Base-by-base conservation (phyloP, 805 yeast species). In the Candida multigemmis region DNA sequence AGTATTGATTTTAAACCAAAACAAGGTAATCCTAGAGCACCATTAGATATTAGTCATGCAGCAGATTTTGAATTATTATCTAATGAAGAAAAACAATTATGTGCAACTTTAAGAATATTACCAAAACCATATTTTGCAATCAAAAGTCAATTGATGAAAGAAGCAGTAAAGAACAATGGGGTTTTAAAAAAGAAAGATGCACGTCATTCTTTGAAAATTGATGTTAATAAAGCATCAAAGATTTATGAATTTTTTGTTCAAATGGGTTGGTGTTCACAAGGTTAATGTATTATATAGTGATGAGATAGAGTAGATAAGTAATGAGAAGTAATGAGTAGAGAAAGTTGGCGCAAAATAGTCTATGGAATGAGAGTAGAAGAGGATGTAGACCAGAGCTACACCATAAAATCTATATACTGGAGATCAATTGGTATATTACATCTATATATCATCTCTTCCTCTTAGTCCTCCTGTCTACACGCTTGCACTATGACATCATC, bases 41-140 rank as follows among this genome's bases (percentile, higher is more conserved):
- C 78, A 4, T 60, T 72, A 37, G 91, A 82, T 42, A 79, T 82
- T 14, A 68, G 77, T 24, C 80, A 75, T 38, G 77, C 94, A 0
- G 71, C 86, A 2, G 97, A 91, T 48, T 82, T 71, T 34, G 86
- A 83, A 21, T 55, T 91, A 31, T 59, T 91, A 25, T 79, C 93
- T 1, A 71, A 75, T n/a, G 95, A 84, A 30, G 99, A 91, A 48
- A 89, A 80, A 48, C 74, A 72, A 29, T 56, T 91, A 24, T 93
- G 98, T 56, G 67, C 87, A 4, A 80, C 75, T 25, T 62, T 93
- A 35, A 73, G 94, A 36, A 78, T 93, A 7, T 56, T 81, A 31
- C 98, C 99, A 10, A 89, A 91, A 50, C 94, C 97, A 3, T 91
- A 89, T 46, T 60, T 91, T 34, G 95, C 94, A 3, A 83, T 91